Evolutionary conservation across 352 stramenopile genomes (phyloP), one percentile per base, ranked within the genome.

Genomic region (Phytophthora sp.): DNA sequence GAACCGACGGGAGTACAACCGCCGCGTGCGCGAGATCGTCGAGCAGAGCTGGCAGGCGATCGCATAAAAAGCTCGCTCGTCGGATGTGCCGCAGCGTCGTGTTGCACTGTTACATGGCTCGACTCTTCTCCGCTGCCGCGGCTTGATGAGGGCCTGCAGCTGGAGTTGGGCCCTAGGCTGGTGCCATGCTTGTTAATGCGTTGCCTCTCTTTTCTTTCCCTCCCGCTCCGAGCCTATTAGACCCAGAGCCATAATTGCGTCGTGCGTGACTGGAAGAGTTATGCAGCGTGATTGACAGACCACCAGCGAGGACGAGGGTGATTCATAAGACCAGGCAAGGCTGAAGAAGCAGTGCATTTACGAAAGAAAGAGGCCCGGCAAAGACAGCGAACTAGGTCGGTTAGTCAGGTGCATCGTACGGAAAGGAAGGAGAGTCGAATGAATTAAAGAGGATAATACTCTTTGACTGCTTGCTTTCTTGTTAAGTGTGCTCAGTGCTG

Each of bases 1-100:
- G 66, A 99, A 99, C 88, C 84, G 97, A 66, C 89, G 96, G 62
- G 98, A 99, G 79, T 99, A 99, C 84, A 99, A 99, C 83, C 91
- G 97, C 26, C 94, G 97, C 44, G 98, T 99, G 34, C 90, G 97
- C 51, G 96, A 99, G 77, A 98, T 99, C 75, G 97, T 99, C 45
- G 97, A 99, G 73, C 92, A 99, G 77, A 99, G 91, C 76, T 99
- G 97, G 97, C 79, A 98, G 32, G 95, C 82, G 15, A 77, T 93
- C 46, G 80, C 82, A 48, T 92, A 90, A 62, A 52, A 56, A 37
- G 41, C 41, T 65, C 61, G 46, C 34, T 72, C 37, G 38, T 61
- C 48, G 41, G 28, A 52, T 30, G 45, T 42, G 26, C 30, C 31
- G 39, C 54, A 53, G 60, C 46, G 53, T 69, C 59, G 53, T 65